Evolutionary conservation across 1,284 basidiomycete species (phyloP).

Genomic region (Ustilago loliicola): DNA sequence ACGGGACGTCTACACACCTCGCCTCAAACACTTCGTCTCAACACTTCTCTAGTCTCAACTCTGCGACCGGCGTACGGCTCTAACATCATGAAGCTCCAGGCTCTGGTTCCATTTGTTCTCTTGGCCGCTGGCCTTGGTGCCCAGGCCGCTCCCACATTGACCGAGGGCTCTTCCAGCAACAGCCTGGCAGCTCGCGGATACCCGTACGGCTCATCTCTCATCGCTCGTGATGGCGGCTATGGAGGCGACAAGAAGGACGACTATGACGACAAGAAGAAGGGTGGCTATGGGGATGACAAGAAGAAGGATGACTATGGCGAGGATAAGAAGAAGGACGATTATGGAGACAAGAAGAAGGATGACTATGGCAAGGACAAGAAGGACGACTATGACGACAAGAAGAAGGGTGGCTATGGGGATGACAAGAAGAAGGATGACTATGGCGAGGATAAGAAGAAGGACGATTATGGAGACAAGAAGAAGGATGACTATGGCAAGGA

Average conservation of each 20-base stretch:
- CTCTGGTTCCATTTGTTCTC: constrained; percentile 32
- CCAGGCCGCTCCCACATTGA: constrained; percentile 29
- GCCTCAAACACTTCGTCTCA: neutral
- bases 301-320: constrained; percentile 1
- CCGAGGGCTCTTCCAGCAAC: constrained; percentile 10
- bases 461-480: neutral
- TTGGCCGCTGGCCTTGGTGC: constrained; percentile 38
- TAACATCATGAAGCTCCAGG: constrained; percentile 37
- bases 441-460: no score
- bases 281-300: neutral
- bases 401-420: no score
- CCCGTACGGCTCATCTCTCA: constrained; percentile 3
- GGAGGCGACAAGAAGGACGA: constrained; percentile 15
- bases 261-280: constrained; percentile 10
- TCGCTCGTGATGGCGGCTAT: constrained; percentile 18
- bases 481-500: constrained; percentile 1
- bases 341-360: neutral
- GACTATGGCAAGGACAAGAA: no score
- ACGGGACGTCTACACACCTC: neutral
- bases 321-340: constrained; percentile 13
- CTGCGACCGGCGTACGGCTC: no score
- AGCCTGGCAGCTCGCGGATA: constrained; percentile 20
- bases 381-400: no score
- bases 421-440: no score
- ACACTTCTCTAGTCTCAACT: neutral